These are phyloP conservation scores for Trifolium dubium DNA, from an alignment of 306 rosid genomes.

Conservation along the genomic window DNA sequence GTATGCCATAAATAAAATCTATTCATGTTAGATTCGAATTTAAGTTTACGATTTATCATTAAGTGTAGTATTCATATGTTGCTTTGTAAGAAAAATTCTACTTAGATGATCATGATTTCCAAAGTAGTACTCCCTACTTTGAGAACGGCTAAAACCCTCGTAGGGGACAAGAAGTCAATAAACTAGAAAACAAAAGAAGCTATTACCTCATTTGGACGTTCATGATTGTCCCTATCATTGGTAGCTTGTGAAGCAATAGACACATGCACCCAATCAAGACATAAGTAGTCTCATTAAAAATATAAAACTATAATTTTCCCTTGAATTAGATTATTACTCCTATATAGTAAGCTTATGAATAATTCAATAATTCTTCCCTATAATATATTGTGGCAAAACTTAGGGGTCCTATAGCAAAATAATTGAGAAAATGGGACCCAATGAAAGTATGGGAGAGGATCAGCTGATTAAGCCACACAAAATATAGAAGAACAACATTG, in stretches of 20 bases:
- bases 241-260: conserved; percentile 30
- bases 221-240: conserved; percentile 45
- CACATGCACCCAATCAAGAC: conserved; percentile 33
- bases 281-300: neutral
- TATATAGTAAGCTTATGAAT: neutral
- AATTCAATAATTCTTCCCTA: neutral
- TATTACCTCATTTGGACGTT: conserved; percentile 36
- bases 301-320: neutral
- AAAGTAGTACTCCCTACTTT: conserved; percentile 30
- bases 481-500: neutral
- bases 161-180: conserved; percentile 45
- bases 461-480: neutral
- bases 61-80: too few relatives aligned
- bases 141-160: conserved; percentile 37
- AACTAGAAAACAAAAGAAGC: conserved; percentile 22
- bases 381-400: neutral
- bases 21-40: too few relatives aligned
- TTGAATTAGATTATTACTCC: neutral
- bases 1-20: too few relatives aligned
- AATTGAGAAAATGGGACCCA: conserved; percentile 48
- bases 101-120: conserved; percentile 5
- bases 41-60: too few relatives aligned
- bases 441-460: neutral
- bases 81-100: conserved; percentile 1
- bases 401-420: conserved; percentile 29